Conservation (phyloP, 2,329 filamentous ascomycete species). For the Cladophialophora carrionii region DNA sequence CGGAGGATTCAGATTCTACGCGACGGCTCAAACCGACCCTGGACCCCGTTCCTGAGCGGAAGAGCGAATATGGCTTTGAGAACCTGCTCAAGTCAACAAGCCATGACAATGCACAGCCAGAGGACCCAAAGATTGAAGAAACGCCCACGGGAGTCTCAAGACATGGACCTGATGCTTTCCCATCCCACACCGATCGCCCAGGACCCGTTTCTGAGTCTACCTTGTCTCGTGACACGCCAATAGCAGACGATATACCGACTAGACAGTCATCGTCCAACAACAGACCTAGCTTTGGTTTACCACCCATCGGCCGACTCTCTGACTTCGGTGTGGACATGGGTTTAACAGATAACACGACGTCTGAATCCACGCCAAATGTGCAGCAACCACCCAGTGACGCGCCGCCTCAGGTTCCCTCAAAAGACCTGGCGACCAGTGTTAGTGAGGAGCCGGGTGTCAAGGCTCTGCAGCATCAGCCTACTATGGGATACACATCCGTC, state of each 20-base stretch:
- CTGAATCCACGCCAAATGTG: neutral
- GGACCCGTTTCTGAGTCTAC: conserved; percentile 35
- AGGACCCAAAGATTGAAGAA: conserved; percentile 28
- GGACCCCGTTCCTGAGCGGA: conserved; percentile 61
- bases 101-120: conserved; percentile 16
- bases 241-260: conserved; percentile 18
- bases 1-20: conserved; percentile 44
- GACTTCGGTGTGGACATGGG: conserved; percentile 34
- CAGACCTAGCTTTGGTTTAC: conserved; percentile 24
- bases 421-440: neutral
- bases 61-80: conserved; percentile 62
- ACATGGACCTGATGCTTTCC: conserved; percentile 36
- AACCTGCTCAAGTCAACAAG: conserved; percentile 40
- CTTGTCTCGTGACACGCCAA: conserved; percentile 27
- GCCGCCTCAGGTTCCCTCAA: neutral
- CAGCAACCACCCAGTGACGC: conserved; percentile 5
- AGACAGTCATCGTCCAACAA: neutral
- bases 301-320: conserved; percentile 31
- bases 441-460: neutral
- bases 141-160: conserved; percentile 17
- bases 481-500: conserved; percentile 60
- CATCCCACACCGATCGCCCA: conserved; percentile 36
- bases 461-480: conserved; percentile 56
- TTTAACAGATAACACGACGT: neutral
- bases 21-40: conserved; percentile 50